These are phyloP conservation scores for Solanum medicagineum DNA, from an alignment of 257 asterid genomes.

Conservation along the genomic window DNA sequence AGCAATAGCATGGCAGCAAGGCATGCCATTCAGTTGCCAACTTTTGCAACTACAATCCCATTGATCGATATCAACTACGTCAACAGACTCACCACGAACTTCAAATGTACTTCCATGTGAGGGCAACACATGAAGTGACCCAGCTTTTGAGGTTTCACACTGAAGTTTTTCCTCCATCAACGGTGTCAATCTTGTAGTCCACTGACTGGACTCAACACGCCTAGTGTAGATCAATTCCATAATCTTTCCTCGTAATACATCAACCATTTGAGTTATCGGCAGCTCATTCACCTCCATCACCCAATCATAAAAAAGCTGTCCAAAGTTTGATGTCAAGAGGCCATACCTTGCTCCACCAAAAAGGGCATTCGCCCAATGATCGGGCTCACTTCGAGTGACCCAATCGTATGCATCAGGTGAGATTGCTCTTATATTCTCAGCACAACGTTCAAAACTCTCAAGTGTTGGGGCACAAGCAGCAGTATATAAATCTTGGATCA, in stretches of 20 bases:
- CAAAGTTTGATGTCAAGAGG: constrained; percentile 84
- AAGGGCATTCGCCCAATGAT: constrained; percentile 85
- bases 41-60: constrained; percentile 93
- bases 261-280: constrained; percentile 97
- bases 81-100: constrained; percentile 58
- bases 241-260: constrained; percentile 82
- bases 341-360: constrained; percentile 78
- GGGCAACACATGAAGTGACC: constrained; percentile 30
- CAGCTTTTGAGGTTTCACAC: constrained; percentile 53
- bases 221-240: constrained; percentile 84
- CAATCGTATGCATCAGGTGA: constrained; percentile 88
- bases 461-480: constrained; percentile 84
- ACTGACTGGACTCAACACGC: constrained; percentile 66
- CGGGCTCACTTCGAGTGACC: constrained; percentile 77
- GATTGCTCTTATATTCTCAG: constrained; percentile 83
- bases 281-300: constrained; percentile 89
- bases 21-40: constrained; percentile 85
- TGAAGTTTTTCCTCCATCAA: constrained; percentile 76
- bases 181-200: constrained; percentile 72
- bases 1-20: constrained; percentile 86
- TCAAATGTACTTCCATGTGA: constrained; percentile 55
- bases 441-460: constrained; percentile 53
- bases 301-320: constrained; percentile 84
- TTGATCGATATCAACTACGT: constrained; percentile 58
- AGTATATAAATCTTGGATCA: constrained; percentile 87